A percentile compares a stretch with the other conserved stretches of the same genome.
phyloP scores from a whole-genome alignment of 257 asterid species.

The Solanum clarkiae region DNA sequence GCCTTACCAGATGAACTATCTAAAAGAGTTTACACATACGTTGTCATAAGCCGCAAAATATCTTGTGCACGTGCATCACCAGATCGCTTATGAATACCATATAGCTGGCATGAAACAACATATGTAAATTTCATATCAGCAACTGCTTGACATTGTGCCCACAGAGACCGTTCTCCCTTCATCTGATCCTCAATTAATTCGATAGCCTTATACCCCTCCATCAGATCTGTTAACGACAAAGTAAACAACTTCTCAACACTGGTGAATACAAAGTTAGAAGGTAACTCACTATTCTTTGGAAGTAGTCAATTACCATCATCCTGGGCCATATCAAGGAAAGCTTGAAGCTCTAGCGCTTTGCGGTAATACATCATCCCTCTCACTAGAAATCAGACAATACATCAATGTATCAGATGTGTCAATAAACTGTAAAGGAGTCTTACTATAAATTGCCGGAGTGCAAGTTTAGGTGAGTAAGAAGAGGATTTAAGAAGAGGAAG shows the following conservation, averaged over 20 bases:
- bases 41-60: constrained; percentile 80
- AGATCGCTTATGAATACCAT: constrained; percentile 90
- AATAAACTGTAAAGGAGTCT: background rate
- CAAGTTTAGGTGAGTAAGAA: background rate
- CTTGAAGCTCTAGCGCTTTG: constrained; percentile 94
- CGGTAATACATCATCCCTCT: constrained; percentile 99
- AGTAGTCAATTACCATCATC: constrained; percentile 59
- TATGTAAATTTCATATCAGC: constrained; percentile 97
- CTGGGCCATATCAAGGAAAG: constrained; percentile 98
- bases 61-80: constrained; percentile 91
- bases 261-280: background rate
- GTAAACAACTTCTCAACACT: background rate
- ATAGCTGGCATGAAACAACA: constrained; percentile 89
- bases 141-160: constrained; percentile 98
- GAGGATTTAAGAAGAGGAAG: background rate
- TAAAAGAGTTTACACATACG: constrained; percentile 32
- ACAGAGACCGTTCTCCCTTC: constrained; percentile 90
- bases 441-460: background rate
- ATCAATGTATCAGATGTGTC: background rate
- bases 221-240: constrained; percentile 46
- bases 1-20: background rate
- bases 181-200: constrained; percentile 93
- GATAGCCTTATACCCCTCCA: constrained; percentile 97
- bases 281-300: background rate
- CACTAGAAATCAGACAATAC: constrained; percentile 33